Percentiles rank a stretch among this genome's conserved stretches.
phyloP scores from a whole-genome alignment of 192 early-diverging fungal genomes.

The Coemansia erecta region DNA sequence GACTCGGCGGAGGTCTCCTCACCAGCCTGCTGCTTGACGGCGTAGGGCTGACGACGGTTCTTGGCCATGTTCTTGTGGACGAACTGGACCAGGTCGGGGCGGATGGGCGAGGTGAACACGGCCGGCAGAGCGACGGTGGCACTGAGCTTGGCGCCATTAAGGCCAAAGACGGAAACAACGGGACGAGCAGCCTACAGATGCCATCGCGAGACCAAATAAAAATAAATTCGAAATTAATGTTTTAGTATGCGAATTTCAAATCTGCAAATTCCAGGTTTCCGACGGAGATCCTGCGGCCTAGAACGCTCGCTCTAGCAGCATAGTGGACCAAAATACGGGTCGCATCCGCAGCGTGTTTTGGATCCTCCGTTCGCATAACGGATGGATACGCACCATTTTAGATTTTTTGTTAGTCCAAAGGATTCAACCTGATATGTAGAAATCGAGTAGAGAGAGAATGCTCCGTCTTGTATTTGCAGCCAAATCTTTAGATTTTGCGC shows the following conservation, averaged over 20 bases:
- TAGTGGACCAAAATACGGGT: background rate
- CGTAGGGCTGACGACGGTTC: slow-evolving; percentile 97
- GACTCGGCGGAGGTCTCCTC: slow-evolving; percentile 98
- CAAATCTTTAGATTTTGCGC: background rate
- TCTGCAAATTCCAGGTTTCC: too few species aligned
- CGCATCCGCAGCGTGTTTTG: background rate
- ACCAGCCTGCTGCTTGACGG: slow-evolving; percentile 93
- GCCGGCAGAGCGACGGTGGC: slow-evolving; percentile 80
- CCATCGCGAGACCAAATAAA: background rate
- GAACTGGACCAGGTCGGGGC: slow-evolving; percentile 91
- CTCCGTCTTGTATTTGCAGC: background rate
- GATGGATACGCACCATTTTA: slow-evolving; percentile 32
- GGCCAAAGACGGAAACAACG: slow-evolving; percentile 86
- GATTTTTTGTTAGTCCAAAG: background rate
- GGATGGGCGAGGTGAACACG: slow-evolving; percentile 96
- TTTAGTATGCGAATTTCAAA: background rate
- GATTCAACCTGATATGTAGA: slow-evolving; percentile 5
- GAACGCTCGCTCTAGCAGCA: too few species aligned
- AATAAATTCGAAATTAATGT: slow-evolving; percentile 1
- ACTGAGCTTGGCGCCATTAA: slow-evolving; percentile 68
- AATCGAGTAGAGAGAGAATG: slow-evolving; percentile 6
- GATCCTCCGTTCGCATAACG: background rate
- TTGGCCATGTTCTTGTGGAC: slow-evolving; percentile 98
- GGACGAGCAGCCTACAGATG: slow-evolving; percentile 64
- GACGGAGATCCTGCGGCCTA: background rate